phyloP scores from a whole-genome alignment of 176 grass and related monocot species.

The Lolium multiflorum region DNA sequence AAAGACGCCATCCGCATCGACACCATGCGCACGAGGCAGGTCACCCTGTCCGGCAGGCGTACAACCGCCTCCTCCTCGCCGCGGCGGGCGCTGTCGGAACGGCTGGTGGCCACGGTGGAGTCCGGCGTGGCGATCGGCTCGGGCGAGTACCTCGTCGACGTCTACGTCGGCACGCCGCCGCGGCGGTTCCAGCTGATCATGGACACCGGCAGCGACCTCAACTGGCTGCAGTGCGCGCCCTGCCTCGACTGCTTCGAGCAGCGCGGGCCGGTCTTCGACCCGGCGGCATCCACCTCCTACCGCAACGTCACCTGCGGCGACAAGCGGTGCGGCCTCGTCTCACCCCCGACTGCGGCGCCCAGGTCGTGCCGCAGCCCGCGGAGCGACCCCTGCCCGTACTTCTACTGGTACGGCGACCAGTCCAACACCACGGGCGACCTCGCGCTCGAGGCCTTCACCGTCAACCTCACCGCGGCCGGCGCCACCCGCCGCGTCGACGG shows the following conservation, averaged over 20 bases:
- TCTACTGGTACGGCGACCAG: constrained; percentile 97
- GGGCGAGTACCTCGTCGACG: constrained; percentile 89
- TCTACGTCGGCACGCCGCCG: constrained; percentile 87
- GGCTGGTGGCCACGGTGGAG: constrained; percentile 75
- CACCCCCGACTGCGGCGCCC: constrained; percentile 37
- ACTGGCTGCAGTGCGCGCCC: constrained; percentile 95
- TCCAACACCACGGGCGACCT: constrained; percentile 97
- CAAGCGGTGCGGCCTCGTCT: constrained; percentile 62
- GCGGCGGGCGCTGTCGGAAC: constrained; percentile 54
- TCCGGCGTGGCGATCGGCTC: constrained; percentile 84
- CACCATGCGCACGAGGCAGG: constrained; percentile 47
- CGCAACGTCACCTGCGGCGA: constrained; percentile 79
- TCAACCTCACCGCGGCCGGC: constrained; percentile 71
- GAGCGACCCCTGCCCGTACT: constrained; percentile 73
- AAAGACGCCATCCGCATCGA: constrained; percentile 67
- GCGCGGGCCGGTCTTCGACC: constrained; percentile 75
- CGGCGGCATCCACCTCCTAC: constrained; percentile 70
- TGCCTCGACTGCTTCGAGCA: constrained; percentile 91
- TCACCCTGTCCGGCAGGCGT: background rate
- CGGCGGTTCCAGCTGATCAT: constrained; percentile 87
- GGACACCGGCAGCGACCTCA: constrained; percentile 97
- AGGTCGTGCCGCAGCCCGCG: constrained; percentile 31
- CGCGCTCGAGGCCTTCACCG: constrained; percentile 80
- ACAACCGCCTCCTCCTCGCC: constrained; percentile 22
- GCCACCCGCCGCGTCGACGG: constrained; percentile 62